Evolutionary conservation across 352 stramenopile species (phyloP), one percentile per base, ranked within the genome.

Genomic region (Pythium folliculosum): DNA sequence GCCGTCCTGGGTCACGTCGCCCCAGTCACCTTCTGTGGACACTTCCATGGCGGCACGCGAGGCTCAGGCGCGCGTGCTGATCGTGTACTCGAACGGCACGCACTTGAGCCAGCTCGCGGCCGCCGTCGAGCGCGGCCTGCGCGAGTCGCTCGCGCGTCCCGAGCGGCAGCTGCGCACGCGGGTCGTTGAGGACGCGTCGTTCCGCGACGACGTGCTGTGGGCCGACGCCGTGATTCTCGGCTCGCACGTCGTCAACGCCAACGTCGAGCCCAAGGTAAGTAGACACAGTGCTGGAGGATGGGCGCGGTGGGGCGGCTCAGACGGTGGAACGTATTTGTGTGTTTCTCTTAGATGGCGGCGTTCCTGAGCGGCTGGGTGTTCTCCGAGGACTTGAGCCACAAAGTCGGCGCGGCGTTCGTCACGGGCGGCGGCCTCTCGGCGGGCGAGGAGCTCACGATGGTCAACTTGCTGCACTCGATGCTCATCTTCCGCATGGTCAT

Each of bases 401-500:
- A 97, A 57, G 74, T 97, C 60, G 90, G 86, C 56, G 90, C 83
- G 14, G 88, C 85, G 21, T 97, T 97, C 63, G 90, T 92, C 58
- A 93, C 87, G 3, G 86, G 86, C 38, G 90, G 84, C 17, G 90
- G 87, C 1, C 74, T 97, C 40, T 92, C 86, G 25, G 73, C 90
- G 0, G 90, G 90, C 9, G 86, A 95, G 60, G 90, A 96, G 71
- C 79, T 91, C 53, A 91, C 86, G 9, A 92, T 95, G 78, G 82
- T 96, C 52, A 90, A 90, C 47, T 69, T 97, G 45, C 71, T 97
- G 25, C 81, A 93, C 56, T 92, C 82, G 37, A 88, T 97, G 77
- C 82, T 97, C 70, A 87, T 97, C 58, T 95, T 95, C 61, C 85
- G 88, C 64, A 86, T 96, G 77, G 80, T 95, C 48, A 77, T 91